phyloP scores from a whole-genome alignment of 192 early-diverging fungal species.

The Backusella psychrophila region DNA sequence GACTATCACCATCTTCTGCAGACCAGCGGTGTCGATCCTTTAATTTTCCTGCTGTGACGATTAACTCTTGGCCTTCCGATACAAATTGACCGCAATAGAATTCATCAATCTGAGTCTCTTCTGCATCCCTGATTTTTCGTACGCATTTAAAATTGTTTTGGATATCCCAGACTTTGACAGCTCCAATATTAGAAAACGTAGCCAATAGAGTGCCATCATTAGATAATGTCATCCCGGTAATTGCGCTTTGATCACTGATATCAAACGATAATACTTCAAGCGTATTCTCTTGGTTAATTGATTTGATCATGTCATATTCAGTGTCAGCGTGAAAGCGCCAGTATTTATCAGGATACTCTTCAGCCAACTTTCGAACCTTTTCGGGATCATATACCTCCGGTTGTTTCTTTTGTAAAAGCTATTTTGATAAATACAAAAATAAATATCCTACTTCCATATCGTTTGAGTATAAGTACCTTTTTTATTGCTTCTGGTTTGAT shows the following conservation, averaged over 20 bases:
- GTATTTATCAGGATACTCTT: constrained; percentile 60
- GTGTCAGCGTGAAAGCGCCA: constrained; percentile 55
- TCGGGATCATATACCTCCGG: constrained; percentile 29
- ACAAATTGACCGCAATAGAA: constrained; percentile 84
- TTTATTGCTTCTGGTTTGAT: constrained; percentile 2
- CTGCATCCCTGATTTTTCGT: constrained; percentile 68
- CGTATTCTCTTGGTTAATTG: constrained; percentile 70
- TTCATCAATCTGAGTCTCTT: constrained; percentile 86
- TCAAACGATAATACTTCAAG: constrained; percentile 59
- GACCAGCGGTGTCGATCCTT: constrained; percentile 90
- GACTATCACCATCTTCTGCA: constrained; percentile 89
- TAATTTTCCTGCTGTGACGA: constrained; percentile 88
- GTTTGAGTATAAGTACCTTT: not conserved
- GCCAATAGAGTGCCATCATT: constrained; percentile 84
- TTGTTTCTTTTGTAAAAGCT: not conserved
- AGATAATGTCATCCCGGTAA: constrained; percentile 83
- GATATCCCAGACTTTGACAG: constrained; percentile 78
- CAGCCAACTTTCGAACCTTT: constrained; percentile 47
- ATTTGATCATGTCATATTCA: constrained; percentile 51
- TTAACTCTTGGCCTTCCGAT: constrained; percentile 15
- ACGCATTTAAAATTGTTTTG: constrained; percentile 63
- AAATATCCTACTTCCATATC: not conserved
- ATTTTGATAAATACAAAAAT: not conserved
- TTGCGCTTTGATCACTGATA: constrained; percentile 76
- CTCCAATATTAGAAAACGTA: constrained; percentile 80